Base-by-base conservation (phyloP, 352 stramenopile genomes). In the Aphanomyces euteiches region DNA sequence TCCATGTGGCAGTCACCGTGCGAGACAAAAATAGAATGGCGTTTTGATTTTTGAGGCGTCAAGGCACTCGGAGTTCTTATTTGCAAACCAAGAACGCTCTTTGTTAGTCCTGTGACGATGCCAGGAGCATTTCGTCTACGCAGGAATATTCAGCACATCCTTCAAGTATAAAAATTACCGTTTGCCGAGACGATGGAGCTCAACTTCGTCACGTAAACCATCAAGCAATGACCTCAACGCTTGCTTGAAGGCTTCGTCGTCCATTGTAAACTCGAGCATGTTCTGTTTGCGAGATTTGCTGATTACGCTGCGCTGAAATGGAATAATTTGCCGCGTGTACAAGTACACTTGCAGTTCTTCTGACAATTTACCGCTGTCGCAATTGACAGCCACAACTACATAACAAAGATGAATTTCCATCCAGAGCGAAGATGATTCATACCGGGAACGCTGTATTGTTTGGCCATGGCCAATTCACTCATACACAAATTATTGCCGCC, bases 281-380 rank as follows among this genome's bases (percentile, higher is more conserved):
- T 90, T 79, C 21, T 83, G 81, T 56, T 79, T 73, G 74, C 86
- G 84, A n/a, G 61, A 19, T 56, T 82, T 80, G 72, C 89, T 73
- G n/a, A 76, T 79, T 73, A 93, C 91, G 12, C 83, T 74, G 10
- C 78, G 75, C 74, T 92, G 83, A 57, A 93, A 93, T 41, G 85
- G 84, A 38, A 93, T 79, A 73, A 93, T 92, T 69, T 92, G 84
- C 3, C 86, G 83, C 39, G 86, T 91, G 76, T 91, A 91, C 34
- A 93, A 78, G 74, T 93, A 93, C 71, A 91, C 84, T 61, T 93
- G 84, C 73, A 93, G 79, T 59, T 93, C 84, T 10, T 92, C 83
- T 12, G 78, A 85, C 28, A 92, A 78, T 3, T 72, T 45, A 6
- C 75, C 80, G 63, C 74, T 74, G 66, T 93, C 84, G 37, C 63